Evolutionary conservation across 2,329 filamentous ascomycete species (phyloP), one percentile per base, ranked within the genome.

Genomic region (Cephalotrichum gorgonifer): DNA sequence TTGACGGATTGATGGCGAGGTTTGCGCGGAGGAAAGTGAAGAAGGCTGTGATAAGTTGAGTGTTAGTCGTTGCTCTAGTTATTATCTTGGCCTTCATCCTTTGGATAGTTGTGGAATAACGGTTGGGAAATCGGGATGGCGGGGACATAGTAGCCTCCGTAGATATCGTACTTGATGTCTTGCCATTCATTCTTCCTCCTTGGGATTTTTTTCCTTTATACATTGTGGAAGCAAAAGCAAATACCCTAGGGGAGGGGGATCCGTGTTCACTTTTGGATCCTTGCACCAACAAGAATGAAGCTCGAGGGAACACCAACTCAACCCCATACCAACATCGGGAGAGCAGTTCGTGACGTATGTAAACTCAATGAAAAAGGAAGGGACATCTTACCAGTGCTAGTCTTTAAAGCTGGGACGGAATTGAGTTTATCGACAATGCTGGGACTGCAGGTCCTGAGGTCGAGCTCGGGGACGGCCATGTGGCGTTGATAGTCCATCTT

Each of bases 11-110:
- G 51, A 91, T 80, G 57, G 83, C 82, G 49, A 93, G 77, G 60
- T 93, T 93, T 54, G 85, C 85, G 56, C 86, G 81, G 15, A 93
- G 75, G 57, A 88, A 91, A 50, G 81, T 85, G 66, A 93, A 85
- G 71, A 93, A 93, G 25, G 86, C 87, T 93, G 64, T 52, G 43
- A 25, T 22, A 27, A 25, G n/a, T n/a, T 33, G 46, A 25, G 25
- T n/a, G 54, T 57, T 50, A 57, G 54, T 20, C 35, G 35, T 39
- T 31, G 35, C 7, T 7, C 22, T 39, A 20, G 35, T 6, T 17
- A n/a, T 12, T 22, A 22, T 22, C 11, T n/a, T 22, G 17, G n/a
- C 35, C 8, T 38, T 20, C 6, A n/a, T n/a, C n/a, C 6, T 22
- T 4, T 20, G 9, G n/a, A 20, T n/a, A 20, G 20, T 11, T 20